A percentile compares a stretch with the other conserved stretches of the same genome.
These are phyloP conservation scores for Posidonia oceanica DNA, from an alignment of 116 monocot species.

Conservation along the genomic window DNA sequence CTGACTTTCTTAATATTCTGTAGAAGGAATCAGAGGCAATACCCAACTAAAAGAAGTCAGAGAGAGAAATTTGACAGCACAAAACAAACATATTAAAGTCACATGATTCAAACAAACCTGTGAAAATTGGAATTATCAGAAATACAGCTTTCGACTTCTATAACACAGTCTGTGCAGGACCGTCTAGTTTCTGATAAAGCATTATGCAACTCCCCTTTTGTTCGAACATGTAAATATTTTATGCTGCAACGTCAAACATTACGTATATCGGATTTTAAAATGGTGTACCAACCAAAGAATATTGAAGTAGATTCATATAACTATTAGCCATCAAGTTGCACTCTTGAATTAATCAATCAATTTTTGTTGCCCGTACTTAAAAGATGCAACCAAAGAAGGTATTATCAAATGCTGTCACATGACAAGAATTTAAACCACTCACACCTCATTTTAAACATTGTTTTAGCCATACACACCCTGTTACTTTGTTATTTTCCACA, in stretches of 20 bases:
- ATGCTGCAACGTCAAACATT: conserved; percentile 28
- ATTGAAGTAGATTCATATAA: not conserved
- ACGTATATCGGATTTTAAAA: not conserved
- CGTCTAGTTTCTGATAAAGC: conserved; percentile 37
- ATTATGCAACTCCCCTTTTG: conserved; percentile 67
- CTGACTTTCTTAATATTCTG: conserved; percentile 42
- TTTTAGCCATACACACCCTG: too few species aligned
- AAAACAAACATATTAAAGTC: not conserved
- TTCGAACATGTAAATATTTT: conserved; percentile 56
- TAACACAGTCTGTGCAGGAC: conserved; percentile 47
- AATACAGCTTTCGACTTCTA: conserved; percentile 86
- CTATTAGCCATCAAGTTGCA: not conserved
- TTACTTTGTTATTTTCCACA: too few species aligned
- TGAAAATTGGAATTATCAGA: conserved; percentile 68
- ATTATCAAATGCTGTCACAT: too few species aligned
- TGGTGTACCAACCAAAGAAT: not conserved
- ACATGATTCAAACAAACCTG: conserved; percentile 26
- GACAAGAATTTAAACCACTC: too few species aligned
- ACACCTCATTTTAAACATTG: too few species aligned
- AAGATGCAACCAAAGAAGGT: too few species aligned
- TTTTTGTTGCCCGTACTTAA: too few species aligned
- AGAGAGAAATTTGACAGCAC: not conserved
- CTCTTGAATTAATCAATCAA: too few species aligned
- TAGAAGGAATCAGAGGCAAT: conserved; percentile 2
- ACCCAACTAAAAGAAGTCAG: not conserved